Conservation (phyloP, 352 stramenopile species). For the Phytophthora melonis region DNA sequence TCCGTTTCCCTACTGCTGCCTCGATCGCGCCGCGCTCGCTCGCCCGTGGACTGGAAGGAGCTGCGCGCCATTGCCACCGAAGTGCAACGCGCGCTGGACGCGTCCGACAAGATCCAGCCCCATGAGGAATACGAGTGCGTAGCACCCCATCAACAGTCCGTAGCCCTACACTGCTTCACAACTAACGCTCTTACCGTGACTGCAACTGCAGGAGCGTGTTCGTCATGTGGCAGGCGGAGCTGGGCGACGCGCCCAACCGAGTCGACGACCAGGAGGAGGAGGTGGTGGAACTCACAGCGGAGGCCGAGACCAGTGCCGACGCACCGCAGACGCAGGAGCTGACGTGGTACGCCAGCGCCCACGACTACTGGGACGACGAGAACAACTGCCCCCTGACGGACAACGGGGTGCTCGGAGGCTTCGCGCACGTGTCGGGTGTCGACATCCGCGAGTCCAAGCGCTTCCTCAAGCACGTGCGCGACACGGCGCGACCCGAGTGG, state of each 20-base stretch:
- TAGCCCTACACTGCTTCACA: too few species aligned
- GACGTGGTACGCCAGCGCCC: slow-evolving; percentile 78
- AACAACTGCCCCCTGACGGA: slow-evolving; percentile 93
- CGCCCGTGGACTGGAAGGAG: slow-evolving; percentile 69
- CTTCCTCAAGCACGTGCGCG: slow-evolving; percentile 57
- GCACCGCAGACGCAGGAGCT: slow-evolving; percentile 23
- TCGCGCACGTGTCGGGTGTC: slow-evolving; percentile 82
- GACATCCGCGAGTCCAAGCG: slow-evolving; percentile 83
- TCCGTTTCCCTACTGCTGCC: slow-evolving; percentile 25
- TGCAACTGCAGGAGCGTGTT: slow-evolving; percentile 58
- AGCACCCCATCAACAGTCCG: too few species aligned
- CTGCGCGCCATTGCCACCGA: slow-evolving; percentile 55
- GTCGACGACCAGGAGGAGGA: slow-evolving; percentile 10
- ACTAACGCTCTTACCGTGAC: neutral
- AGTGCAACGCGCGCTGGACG: slow-evolving; percentile 75
- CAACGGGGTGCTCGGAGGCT: slow-evolving; percentile 95
- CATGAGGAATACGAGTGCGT: slow-evolving; percentile 74
- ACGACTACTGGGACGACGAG: slow-evolving; percentile 89
- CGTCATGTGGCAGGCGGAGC: slow-evolving; percentile 77
- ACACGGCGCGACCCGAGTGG: slow-evolving; percentile 58
- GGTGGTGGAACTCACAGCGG: neutral
- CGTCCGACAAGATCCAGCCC: slow-evolving; percentile 51
- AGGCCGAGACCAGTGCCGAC: neutral
- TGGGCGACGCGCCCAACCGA: slow-evolving; percentile 45
- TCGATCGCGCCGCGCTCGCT: slow-evolving; percentile 26